Conservation (phyloP, 768 basidiomycete species). For the Russula earlei region DNA sequence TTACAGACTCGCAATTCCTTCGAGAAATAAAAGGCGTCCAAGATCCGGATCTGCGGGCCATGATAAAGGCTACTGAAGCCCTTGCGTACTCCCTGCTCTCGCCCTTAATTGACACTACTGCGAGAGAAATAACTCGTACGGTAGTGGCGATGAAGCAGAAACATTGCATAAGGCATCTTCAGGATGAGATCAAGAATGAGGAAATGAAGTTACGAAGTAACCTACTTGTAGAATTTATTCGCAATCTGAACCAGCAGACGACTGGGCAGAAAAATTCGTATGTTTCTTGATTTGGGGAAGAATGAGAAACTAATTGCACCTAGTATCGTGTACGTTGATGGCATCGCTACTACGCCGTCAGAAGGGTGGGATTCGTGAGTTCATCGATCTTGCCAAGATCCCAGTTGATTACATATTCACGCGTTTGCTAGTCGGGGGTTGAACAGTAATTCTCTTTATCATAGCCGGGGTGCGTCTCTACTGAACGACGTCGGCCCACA, state of each 20-base stretch:
- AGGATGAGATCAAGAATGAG: background rate
- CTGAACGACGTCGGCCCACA: background rate
- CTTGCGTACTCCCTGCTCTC: background rate
- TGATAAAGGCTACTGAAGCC: background rate
- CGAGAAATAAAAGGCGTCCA: background rate
- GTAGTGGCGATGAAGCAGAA: conserved; percentile 9
- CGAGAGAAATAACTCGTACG: background rate
- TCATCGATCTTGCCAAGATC: background rate
- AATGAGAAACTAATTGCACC: background rate
- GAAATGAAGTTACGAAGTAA: background rate
- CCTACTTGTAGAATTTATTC: conserved; percentile 1
- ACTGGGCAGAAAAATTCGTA: conserved; percentile 1
- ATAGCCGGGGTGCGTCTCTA: background rate
- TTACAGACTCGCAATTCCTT: conserved; percentile 12
- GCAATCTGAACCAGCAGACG: background rate
- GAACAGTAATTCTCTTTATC: too few relatives aligned
- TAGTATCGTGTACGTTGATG: background rate
- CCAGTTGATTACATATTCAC: background rate
- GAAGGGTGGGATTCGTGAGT: background rate
- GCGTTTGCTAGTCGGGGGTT: too few relatives aligned
- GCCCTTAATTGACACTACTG: background rate
- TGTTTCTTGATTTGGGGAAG: background rate
- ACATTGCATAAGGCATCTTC: background rate
- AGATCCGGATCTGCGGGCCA: background rate
- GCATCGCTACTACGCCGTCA: background rate